Base-by-base conservation (phyloP, 148 eudicot genomes). In the Chenopodium berlandieri region DNA sequence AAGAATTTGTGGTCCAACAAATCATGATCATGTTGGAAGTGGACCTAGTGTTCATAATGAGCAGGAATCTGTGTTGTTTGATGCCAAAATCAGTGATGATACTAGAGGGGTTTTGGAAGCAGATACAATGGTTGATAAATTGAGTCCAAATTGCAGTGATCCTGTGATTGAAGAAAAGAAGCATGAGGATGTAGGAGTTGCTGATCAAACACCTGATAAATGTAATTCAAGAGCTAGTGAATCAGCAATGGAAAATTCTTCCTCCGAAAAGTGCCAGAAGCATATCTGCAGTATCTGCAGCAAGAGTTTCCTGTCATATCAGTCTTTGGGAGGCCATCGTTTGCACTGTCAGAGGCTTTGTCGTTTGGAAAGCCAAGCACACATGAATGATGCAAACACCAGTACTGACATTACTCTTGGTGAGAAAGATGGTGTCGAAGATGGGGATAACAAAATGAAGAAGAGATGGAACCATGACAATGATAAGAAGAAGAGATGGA, bases 271-370 rank as follows among this genome's bases (percentile, higher is more conserved):
- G 54, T 79, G 31, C 71, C 74, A 62, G 32, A 80, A 64, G 72
- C 19, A 75, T 68, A 58, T 69, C 30, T 86, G 88, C 81, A 76
- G 50, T 22, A 68, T 70, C 11, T 87, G 90, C 76, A 64, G 71
- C 78, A 86, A 60, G 86, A 75, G 65, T 56, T 89, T 84, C 68
- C 62, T 4, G 14, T 84, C 90, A 71, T 17, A 60, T 62, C 81
- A 73, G 75, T 78, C 88, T 71, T 85, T 87, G 56, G 87, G 78
- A 75, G 88, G 88, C 50, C 89, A 87, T 80, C 75, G 72, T 48
- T 23, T 71, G 52, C 85, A 71, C 30, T 83, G 84, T 66, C 83
- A 31, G 32, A 80, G 80, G 71, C 50, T 37, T 62, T 31, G 17
- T 40, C 56, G 37, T 52, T 4, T 54, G 67, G 25, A 65, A 37